These are phyloP conservation scores for Rhizopus arrhizus DNA, from an alignment of 371 early-diverging fungal genomes.

Conservation along the genomic window DNA sequence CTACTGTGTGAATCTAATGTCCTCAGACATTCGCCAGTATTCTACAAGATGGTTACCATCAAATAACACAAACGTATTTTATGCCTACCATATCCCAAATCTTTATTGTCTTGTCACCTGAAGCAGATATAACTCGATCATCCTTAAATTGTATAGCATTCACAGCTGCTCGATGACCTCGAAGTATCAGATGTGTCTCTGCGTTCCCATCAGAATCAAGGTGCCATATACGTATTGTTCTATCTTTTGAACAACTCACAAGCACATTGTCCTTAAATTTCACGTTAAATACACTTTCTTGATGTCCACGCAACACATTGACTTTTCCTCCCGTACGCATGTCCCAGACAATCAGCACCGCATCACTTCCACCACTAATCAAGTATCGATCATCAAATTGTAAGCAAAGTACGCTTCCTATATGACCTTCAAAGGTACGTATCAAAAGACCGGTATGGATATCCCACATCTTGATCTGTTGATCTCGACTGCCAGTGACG, in stretches of 20 bases:
- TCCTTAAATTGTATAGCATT: slow-evolving; percentile 75
- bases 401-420: slow-evolving; percentile 82
- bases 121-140: slow-evolving; percentile 70
- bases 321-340: slow-evolving; percentile 67
- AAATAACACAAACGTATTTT: no score
- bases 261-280: slow-evolving; percentile 65
- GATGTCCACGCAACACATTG: slow-evolving; percentile 63
- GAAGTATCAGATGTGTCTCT: slow-evolving; percentile 63
- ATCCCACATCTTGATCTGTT: slow-evolving; percentile 84
- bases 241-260: slow-evolving; percentile 86
- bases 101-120: slow-evolving; percentile 79
- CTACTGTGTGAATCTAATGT: slow-evolving; percentile 69
- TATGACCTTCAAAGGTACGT: slow-evolving; percentile 72
- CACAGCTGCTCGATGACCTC: slow-evolving; percentile 68
- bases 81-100: slow-evolving; percentile 66
- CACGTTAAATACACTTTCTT: slow-evolving; percentile 70
- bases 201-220: slow-evolving; percentile 58
- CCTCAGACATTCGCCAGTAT: slow-evolving; percentile 59
- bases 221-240: slow-evolving; percentile 82
- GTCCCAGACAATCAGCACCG: slow-evolving; percentile 80
- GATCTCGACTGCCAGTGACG: slow-evolving; percentile 84
- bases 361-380: slow-evolving; percentile 85
- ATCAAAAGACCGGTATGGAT: slow-evolving; percentile 59
- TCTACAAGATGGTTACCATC: background rate
- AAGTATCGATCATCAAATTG: slow-evolving; percentile 76